Evolutionary conservation across 371 early-diverging fungal species (phyloP), one percentile per base, ranked within the genome.

Genomic region (Mortierella polycephala): DNA sequence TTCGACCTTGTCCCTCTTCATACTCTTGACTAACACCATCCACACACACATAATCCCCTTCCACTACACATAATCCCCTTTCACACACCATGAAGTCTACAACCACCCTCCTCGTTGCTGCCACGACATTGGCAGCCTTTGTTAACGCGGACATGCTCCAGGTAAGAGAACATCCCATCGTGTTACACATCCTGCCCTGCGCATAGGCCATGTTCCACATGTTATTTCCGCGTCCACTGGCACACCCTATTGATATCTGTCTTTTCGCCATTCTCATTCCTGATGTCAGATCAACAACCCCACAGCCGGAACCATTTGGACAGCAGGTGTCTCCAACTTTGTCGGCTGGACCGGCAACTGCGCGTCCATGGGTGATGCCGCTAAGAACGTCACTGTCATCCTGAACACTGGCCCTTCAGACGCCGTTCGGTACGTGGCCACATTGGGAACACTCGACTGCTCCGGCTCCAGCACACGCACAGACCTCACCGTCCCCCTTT

Each of bases 261-360:
- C 5, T 47, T 11, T 11, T 16, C 20, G 13, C 39, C 23, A 57
- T 6, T 14, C 12, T 52, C 52, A 11, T 18, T n/a, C 42, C 30
- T 30, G 12, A 21, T 8, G 23, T 30, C 54, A 75, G 75, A 65
- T 77, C 61, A 77, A 77, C 30, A 77, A 77, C 50, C 77, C 77
- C 5, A 77, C 77, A 12, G 72, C 60, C 6, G 77, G 77, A 10
- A 71, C 77, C 0, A 61, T 64, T 12, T 77, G 77, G 77, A 71
- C 65, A 12, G 72, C 77, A 30, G 72, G 68, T 9, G 77, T 71
- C 9, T 57, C 71, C 55, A 71, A 71, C 60, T 77, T 77, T 64
- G 68, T 77, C 37, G 72, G 68, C 49, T 77, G 77, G 77, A 68
- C 64, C 45, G 72, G 72, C 39, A 68, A 71, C 61, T 77, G 77